phyloP scores from a whole-genome alignment of 73 alveolate species.

The Paramecium pentaurelia region DNA sequence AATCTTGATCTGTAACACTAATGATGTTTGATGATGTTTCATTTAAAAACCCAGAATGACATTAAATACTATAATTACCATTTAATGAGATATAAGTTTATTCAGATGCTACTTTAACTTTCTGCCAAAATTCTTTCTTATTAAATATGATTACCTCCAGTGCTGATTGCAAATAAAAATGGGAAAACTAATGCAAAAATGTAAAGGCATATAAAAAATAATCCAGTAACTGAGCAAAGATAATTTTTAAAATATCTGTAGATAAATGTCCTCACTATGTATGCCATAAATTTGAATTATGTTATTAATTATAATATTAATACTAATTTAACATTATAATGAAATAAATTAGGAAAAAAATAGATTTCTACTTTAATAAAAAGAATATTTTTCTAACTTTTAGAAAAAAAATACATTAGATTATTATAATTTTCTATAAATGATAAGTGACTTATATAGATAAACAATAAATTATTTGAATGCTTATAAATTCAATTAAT shows the following conservation, averaged over 20 bases:
- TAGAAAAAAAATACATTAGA: neutral
- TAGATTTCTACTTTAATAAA: no score
- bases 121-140: neutral
- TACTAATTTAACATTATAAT: no score
- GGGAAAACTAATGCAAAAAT: conserved; percentile 36
- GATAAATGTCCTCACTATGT: neutral
- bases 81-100: neutral
- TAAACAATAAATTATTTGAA: neutral
- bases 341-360: neutral
- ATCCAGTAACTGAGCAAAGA: conserved; percentile 20
- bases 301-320: neutral
- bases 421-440: no score
- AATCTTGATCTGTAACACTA: neutral
- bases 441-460: neutral
- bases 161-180: conserved; percentile 28
- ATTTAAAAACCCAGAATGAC: neutral
- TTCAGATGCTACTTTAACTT: neutral
- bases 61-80: neutral
- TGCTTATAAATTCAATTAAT: neutral
- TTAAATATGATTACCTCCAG: neutral
- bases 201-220: neutral
- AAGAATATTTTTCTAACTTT: neutral
- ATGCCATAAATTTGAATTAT: conserved; percentile 21
- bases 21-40: neutral
- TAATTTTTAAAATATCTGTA: neutral